A percentile compares a stretch with the other conserved stretches of the same genome.
Evolutionary conservation across 768 basidiomycete genomes (phyloP).

Genomic region (Suillus subaureus): DNA sequence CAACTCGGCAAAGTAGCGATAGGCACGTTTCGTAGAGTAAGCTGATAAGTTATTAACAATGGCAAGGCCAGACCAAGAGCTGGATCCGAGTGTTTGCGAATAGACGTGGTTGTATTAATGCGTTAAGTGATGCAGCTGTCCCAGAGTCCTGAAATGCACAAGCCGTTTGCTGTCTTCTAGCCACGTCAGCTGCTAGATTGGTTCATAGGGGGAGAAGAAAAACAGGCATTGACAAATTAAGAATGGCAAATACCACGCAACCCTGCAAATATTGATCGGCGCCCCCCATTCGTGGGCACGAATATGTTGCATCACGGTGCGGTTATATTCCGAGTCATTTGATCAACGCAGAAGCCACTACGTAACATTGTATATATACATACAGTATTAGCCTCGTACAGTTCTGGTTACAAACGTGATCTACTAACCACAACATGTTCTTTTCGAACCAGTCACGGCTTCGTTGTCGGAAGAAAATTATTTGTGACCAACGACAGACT

Average conservation of each 20-base stretch:
- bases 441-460: background rate
- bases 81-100: background rate
- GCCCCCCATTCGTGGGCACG: no score
- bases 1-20: background rate
- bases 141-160: background rate
- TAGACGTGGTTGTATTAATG: background rate
- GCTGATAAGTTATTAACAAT: background rate
- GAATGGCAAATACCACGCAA: background rate
- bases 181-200: background rate
- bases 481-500: constrained; percentile 46
- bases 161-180: background rate
- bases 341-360: background rate
- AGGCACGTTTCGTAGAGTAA: background rate
- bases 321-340: background rate
- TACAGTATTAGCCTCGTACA: background rate
- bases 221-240: background rate
- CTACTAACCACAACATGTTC: background rate
- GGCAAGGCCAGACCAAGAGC: background rate
- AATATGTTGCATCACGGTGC: background rate
- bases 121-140: background rate
- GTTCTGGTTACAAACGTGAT: background rate
- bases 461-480: constrained; percentile 16
- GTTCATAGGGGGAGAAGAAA: background rate
- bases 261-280: no score
- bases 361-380: background rate